phyloP scores from a whole-genome alignment of 2,329 filamentous ascomycete genomes.

The Aspergillus sp. region DNA sequence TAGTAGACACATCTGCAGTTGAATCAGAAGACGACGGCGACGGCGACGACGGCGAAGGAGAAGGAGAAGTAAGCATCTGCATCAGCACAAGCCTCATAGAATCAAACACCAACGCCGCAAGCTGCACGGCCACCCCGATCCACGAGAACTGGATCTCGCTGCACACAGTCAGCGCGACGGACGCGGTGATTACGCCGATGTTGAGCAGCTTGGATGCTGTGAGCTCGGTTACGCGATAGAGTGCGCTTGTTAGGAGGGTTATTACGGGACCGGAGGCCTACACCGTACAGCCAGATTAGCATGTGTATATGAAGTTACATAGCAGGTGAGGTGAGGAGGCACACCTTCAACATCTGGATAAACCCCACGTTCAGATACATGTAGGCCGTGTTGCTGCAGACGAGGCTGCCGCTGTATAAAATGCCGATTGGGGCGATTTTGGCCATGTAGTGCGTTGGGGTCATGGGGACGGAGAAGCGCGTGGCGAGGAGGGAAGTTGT shows the following conservation, averaged over 20 bases:
- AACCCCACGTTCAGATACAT: constrained; percentile 91
- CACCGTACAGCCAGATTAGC: too few species aligned
- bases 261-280: constrained; percentile 94
- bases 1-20: constrained; percentile 23
- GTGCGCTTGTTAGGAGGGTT: constrained; percentile 82
- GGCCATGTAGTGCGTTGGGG: constrained; percentile 79
- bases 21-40: too few species aligned
- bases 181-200: constrained; percentile 86
- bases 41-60: neutral
- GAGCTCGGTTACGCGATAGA: constrained; percentile 73
- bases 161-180: constrained; percentile 86
- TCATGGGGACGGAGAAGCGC: constrained; percentile 93
- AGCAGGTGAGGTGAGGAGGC: neutral
- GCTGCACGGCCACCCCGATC: constrained; percentile 63
- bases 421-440: constrained; percentile 91
- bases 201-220: constrained; percentile 83
- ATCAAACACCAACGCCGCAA: constrained; percentile 72
- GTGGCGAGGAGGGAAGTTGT: constrained; percentile 85
- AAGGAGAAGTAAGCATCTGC: constrained; percentile 68
- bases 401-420: constrained; percentile 91
- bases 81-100: constrained; percentile 78
- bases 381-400: constrained; percentile 92
- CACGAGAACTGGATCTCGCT: constrained; percentile 84
- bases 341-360: constrained; percentile 97
- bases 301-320: neutral